These are phyloP conservation scores for Azolla pinnata DNA, from an alignment of 75 land plant species.

Conservation along the genomic window DNA sequence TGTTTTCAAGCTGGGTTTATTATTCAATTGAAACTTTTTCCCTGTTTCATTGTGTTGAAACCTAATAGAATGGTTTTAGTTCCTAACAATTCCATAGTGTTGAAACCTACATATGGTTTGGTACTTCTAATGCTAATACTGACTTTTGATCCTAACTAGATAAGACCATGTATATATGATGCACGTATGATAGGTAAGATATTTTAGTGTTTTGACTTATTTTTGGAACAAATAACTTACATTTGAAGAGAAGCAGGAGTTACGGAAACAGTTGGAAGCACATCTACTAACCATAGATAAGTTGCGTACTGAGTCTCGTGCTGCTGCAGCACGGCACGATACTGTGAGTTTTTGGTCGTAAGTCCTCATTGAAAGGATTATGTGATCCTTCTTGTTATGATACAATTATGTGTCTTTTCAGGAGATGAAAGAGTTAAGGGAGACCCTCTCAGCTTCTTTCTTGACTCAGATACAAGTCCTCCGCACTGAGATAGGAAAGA, in stretches of 20 bases:
- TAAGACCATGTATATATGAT: too few relatives aligned
- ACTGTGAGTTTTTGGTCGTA: slow-evolving; percentile 29
- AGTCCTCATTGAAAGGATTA: neutral
- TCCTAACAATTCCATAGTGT: too few relatives aligned
- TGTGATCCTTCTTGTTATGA: neutral
- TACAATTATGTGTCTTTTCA: slow-evolving; percentile 9
- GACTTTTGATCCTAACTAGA: too few relatives aligned
- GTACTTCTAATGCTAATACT: too few relatives aligned
- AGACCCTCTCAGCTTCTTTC: slow-evolving; percentile 36
- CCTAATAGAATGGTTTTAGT: too few relatives aligned
- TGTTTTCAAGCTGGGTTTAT: too few relatives aligned
- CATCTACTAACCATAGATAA: slow-evolving; percentile 57
- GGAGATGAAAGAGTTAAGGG: slow-evolving; percentile 66
- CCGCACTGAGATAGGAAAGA: slow-evolving; percentile 26
- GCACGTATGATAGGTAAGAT: too few relatives aligned
- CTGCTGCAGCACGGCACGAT: slow-evolving; percentile 52
- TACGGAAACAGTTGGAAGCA: slow-evolving; percentile 67
- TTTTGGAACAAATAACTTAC: neutral
- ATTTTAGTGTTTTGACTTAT: too few relatives aligned
- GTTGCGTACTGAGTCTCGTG: slow-evolving; percentile 51
- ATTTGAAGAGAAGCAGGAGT: slow-evolving; percentile 42
- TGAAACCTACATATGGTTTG: too few relatives aligned
- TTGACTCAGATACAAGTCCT: slow-evolving; percentile 48
- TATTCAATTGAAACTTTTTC: too few relatives aligned
- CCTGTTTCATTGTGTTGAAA: too few relatives aligned